Base-by-base conservation (phyloP, 306 rosid species). In the Clitoria ternatea region DNA sequence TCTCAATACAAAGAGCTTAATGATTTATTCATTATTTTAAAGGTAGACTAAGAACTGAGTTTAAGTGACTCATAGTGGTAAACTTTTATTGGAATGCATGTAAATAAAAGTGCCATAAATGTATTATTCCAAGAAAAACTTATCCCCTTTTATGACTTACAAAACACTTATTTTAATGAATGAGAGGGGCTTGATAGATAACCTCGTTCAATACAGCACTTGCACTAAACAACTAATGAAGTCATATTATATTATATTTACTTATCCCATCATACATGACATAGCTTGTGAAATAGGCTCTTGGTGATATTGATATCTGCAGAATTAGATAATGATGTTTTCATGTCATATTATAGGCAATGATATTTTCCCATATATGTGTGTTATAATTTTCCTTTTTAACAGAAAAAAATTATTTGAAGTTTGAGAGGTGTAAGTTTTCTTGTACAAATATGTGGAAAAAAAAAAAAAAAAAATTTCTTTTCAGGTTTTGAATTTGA, bases 401-500 rank as follows among this genome's bases (percentile, higher is more conserved):
- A n/a, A n/a, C n/a, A n/a, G n/a, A n/a, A n/a, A n/a, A n/a, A n/a
- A n/a, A n/a, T n/a, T n/a, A n/a, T n/a, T n/a, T n/a, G 57, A 55
- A 53, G 26, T 14, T 29, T 45, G 27, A 48, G 24, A 18, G 17
- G 27, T 45, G 72, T 69, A 62, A 66, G 19, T 45, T 39, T 72
- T 32, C 22, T 53, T 32, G 17, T 12, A 29, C 64, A 37, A 23
- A 40, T 68, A 77, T 77, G 26, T 35, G 32, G 45, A 54, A 18
- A 54, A 18, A 59, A 71, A 23, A 2, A 23, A 44, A 29, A 55
- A 22, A 7, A 43, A 52, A 45, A 66, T 81, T 65, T 66, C 22
- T 22, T 53, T 54, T 45, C 78, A 94, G 98, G 87, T 65, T 89
- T 83, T 56, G 95, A 84, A 75, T 81, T 88, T 5, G 89, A 77